Evolutionary conservation across 805 yeast species (phyloP), one percentile per base, ranked within the genome.

Genomic region (Ogataea allantospora): DNA sequence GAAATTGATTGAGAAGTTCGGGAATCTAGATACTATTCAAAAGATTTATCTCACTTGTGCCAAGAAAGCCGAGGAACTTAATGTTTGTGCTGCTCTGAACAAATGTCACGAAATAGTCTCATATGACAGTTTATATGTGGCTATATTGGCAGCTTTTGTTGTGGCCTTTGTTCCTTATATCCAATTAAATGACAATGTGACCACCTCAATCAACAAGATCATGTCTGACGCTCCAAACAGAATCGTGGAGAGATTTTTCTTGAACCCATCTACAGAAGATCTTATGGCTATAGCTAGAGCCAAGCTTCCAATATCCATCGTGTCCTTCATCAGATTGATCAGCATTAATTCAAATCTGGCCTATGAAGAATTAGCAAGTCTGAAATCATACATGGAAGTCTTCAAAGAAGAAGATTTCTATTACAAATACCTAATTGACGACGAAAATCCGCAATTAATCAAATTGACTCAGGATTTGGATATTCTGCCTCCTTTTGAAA

Each of bases 341-440:
- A 66, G 81, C 7, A 71, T 79, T 19, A 83, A 84, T 49, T 78
- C 83, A 0, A 74, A 73, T 25, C 75, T 81, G 51, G 93, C 95
- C 0, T 66, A 73, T 41, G 75, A 73, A 38, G 85, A 83, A 44
- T 66, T 88, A 46, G 61, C 68, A 10, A 66, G 68, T 13, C 58
- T 88, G 51, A 66, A 67, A 28, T 77, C 95, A 0, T 88, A 77
- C 53, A 79, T 86, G 70, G 68, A 73, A 12, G 42, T 62, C 1
- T 66, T 73, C 41, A 56, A 63, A 1, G 65, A 60, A 26, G 54
- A 55, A 3, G 70, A 69, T 9, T 68, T 75, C 35, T 55, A 55
- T 22, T 46, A 48, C 13, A 59, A 67, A 30, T 70, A 73, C 45
- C 61, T 64, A 34, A 69, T 75, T 18, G 81, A 77, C 49, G 75